A percentile compares a stretch with the other conserved stretches of the same genome.
phyloP scores from a whole-genome alignment of 768 basidiomycete genomes.

The Russula foetens region DNA sequence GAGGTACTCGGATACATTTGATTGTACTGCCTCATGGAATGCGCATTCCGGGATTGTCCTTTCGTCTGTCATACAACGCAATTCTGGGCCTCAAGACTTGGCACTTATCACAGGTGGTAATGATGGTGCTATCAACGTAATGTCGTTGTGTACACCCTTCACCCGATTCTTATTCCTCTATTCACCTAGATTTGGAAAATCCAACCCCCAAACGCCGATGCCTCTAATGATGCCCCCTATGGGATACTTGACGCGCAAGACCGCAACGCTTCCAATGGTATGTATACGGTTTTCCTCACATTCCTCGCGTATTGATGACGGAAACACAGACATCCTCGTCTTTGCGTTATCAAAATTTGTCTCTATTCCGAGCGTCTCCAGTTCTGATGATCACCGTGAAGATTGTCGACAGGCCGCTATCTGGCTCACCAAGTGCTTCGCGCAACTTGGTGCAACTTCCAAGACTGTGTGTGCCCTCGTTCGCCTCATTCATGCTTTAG shows the following conservation, averaged over 20 bases:
- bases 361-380: constrained; percentile 81
- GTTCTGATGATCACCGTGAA: constrained; percentile 54
- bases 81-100: constrained; percentile 27
- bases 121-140: constrained; percentile 78
- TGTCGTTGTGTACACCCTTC: neutral
- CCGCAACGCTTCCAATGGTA: constrained; percentile 8
- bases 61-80: constrained; percentile 56
- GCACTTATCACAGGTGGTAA: constrained; percentile 72
- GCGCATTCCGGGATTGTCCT: constrained; percentile 79
- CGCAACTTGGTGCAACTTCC: constrained; percentile 81
- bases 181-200: constrained; percentile 35
- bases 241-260: constrained; percentile 9
- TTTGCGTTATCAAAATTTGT: constrained; percentile 81
- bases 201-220: constrained; percentile 13
- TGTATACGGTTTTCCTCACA: neutral
- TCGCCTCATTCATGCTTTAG: neutral
- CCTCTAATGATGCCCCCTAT: neutral
- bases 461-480: neutral
- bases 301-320: neutral
- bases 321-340: constrained; percentile 52
- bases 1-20: constrained; percentile 80
- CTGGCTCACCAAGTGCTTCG: constrained; percentile 83
- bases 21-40: constrained; percentile 75
- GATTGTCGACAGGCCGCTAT: constrained; percentile 93
- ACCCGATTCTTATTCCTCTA: neutral